Base-by-base conservation (phyloP, 352 stramenopile genomes). In the Plasmopara muralis region DNA sequence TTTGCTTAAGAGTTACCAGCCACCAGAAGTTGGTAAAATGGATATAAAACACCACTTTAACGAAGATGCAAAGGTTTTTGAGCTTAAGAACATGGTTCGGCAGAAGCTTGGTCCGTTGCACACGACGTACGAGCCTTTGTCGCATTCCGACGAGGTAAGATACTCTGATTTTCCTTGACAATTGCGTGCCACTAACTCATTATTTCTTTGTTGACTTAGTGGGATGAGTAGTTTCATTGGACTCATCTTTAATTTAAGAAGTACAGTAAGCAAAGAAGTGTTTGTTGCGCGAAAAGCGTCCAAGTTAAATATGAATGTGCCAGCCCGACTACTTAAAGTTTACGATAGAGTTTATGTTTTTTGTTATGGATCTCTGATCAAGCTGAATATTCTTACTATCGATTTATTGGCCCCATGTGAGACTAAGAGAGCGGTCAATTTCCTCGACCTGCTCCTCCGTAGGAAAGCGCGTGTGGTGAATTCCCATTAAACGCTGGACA, bases 401-500 rank as follows among this genome's bases (percentile, higher is more conserved):
- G 20, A 25, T 25, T 25, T 25, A 25, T 25, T 3, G 20, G 3
- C 20, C 20, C 3, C 3, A 25, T 1, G 20, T 25, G 18, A 89
- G 60, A 49, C 81, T 70, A 33, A 91, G 67, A 35, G 67, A 70
- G 46, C 61, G 62, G 63, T 92, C 81, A 55, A 89, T 89, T 25
- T 77, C 66, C 34, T 82, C 77, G 25, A 82, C 64, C 48, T 89
- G 74, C 29, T 71, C 70, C 29, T 79, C 67, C 30, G 83, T 75
- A 14, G 81, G 81, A 62, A 92, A 92, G 48, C 71, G 68, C 37
- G 66, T 72, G 67, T 89, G 77, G 54, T 75, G 68, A 54, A 92
- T 89, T 51, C 72, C 81, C 54, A 85, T 73, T n/a, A 95, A 77
- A 42, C 64, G 59, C 69, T 95, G 83, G 25, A 92, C 64, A 16